A percentile compares a stretch with the other conserved stretches of the same genome.
These are phyloP conservation scores for Trebouxiophyceae sp. DNA, from an alignment of 163 green algal species.

Conservation along the genomic window DNA sequence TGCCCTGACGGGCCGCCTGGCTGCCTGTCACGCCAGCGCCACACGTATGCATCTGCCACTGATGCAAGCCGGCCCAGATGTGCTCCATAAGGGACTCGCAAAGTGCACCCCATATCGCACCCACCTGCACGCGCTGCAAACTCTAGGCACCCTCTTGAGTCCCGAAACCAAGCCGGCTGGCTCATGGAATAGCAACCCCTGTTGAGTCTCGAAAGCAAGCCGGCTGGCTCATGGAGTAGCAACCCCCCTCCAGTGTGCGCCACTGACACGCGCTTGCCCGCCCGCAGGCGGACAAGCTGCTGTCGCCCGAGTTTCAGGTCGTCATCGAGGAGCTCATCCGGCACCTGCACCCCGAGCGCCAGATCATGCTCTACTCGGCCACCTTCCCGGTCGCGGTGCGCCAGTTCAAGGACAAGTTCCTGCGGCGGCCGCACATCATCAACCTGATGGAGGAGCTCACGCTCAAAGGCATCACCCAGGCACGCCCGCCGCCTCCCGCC, in stretches of 20 bases:
- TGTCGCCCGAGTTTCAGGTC: constrained; percentile 96
- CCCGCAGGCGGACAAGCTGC: constrained; percentile 94
- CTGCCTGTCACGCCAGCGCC: too few species aligned
- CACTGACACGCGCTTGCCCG: background rate
- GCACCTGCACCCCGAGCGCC: constrained; percentile 73
- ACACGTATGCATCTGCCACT: too few species aligned
- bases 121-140: background rate
- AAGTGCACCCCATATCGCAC: too few species aligned
- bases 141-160: too few species aligned
- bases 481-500: constrained; percentile 3
- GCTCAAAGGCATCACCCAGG: constrained; percentile 90
- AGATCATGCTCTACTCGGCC: constrained; percentile 97
- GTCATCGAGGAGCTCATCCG: constrained; percentile 92
- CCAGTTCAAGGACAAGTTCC: constrained; percentile 95
- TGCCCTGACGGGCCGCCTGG: background rate
- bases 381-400: constrained; percentile 99
- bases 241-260: background rate
- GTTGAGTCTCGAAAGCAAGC: background rate
- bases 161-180: too few species aligned
- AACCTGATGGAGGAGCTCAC: constrained; percentile 99
- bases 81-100: too few species aligned
- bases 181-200: too few species aligned
- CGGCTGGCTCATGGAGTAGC: background rate
- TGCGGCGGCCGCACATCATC: constrained; percentile 97
- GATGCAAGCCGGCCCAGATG: too few species aligned